phyloP scores from a whole-genome alignment of 768 basidiomycete species.

The Trametes cingulata region DNA sequence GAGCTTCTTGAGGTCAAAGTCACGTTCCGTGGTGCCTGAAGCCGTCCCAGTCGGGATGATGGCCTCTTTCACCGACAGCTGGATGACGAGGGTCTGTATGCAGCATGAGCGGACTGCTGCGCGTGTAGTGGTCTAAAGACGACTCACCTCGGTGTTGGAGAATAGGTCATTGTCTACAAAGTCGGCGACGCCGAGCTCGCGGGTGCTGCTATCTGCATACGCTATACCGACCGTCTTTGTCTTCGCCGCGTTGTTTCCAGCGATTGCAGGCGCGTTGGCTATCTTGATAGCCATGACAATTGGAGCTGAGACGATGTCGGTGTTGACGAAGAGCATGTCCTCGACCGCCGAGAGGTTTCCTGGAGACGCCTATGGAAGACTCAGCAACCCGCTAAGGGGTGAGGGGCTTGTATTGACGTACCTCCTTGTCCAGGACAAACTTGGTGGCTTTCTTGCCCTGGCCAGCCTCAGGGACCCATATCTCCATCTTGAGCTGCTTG shows the following conservation, averaged over 20 bases:
- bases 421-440: slow-evolving; percentile 83
- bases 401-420: slow-evolving; percentile 29
- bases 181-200: slow-evolving; percentile 86
- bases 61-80: slow-evolving; percentile 96
- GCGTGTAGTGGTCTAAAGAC: not conserved
- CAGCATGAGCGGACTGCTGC: not conserved
- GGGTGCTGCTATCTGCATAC: slow-evolving; percentile 86
- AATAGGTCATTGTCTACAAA: slow-evolving; percentile 95
- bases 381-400: not conserved
- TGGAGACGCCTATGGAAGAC: slow-evolving; percentile 60
- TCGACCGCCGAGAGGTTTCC: slow-evolving; percentile 63
- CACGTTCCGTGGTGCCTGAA: slow-evolving; percentile 73
- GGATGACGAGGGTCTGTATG: slow-evolving; percentile 85
- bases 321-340: slow-evolving; percentile 69
- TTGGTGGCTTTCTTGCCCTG: slow-evolving; percentile 74
- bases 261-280: slow-evolving; percentile 48
- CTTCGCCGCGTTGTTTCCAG: slow-evolving; percentile 52
- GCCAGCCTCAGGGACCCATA: slow-evolving; percentile 76
- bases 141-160: slow-evolving; percentile 85
- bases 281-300: slow-evolving; percentile 90
- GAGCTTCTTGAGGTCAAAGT: slow-evolving; percentile 86
- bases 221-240: slow-evolving; percentile 80
- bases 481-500: slow-evolving; percentile 90
- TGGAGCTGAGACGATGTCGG: slow-evolving; percentile 80
- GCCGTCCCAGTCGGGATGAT: slow-evolving; percentile 76